Conservation (phyloP, 1,139 yeast species). For the Sugiyamaella japonica region DNA sequence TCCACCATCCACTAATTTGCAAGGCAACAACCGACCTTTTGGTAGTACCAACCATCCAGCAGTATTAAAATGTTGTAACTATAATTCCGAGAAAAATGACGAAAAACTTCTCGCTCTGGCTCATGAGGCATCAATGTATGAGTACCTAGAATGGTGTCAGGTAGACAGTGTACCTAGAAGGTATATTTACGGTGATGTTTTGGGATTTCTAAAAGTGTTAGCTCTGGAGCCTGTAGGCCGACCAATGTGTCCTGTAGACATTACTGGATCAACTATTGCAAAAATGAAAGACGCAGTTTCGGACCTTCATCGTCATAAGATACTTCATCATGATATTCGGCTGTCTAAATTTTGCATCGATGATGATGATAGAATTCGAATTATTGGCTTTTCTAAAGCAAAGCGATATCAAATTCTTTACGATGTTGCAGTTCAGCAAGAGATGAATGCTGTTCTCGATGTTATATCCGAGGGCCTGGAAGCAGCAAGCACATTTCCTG, state of each 20-base stretch:
- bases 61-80: constrained; percentile 26
- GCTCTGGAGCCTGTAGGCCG: constrained; percentile 34
- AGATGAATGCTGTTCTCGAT: constrained; percentile 39
- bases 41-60: constrained; percentile 13
- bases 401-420: constrained; percentile 32
- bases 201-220: constrained; percentile 30
- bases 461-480: constrained; percentile 19
- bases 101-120: constrained; percentile 19
- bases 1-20: constrained; percentile 2
- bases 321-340: constrained; percentile 30
- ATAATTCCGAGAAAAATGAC: constrained; percentile 12
- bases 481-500: constrained; percentile 10
- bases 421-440: constrained; percentile 29
- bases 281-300: constrained; percentile 28
- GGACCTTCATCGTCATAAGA: constrained; percentile 28
- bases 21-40: constrained; percentile 1
- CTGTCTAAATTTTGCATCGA: constrained; percentile 31
- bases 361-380: constrained; percentile 25
- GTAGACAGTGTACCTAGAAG: constrained; percentile 26
- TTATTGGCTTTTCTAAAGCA: constrained; percentile 30
- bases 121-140: constrained; percentile 34
- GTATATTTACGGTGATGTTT: constrained; percentile 31
- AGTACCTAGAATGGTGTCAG: constrained; percentile 27
- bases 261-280: constrained; percentile 19
- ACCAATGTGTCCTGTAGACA: constrained; percentile 26